A percentile compares a stretch with the other conserved stretches of the same genome.
These are phyloP conservation scores for Aureobasidium melanogenum DNA, from an alignment of 2,329 filamentous ascomycete species.

Conservation along the genomic window DNA sequence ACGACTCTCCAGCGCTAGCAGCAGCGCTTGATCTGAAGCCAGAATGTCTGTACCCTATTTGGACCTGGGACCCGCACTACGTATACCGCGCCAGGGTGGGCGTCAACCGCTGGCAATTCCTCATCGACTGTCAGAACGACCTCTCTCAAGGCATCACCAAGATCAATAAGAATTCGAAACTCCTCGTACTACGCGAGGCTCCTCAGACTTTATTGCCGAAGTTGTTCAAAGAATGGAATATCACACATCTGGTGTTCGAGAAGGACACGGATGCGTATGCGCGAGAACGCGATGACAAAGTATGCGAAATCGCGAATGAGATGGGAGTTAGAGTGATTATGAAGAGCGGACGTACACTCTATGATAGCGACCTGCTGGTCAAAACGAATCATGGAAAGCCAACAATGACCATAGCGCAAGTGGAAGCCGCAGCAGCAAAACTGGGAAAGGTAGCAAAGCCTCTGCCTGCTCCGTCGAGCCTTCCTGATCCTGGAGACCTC, in stretches of 20 bases:
- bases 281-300: constrained; percentile 51
- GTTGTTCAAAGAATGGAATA: constrained; percentile 62
- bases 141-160: constrained; percentile 58
- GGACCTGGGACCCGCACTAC: constrained; percentile 76
- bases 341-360: constrained; percentile 58
- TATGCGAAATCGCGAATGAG: constrained; percentile 50
- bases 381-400: constrained; percentile 57
- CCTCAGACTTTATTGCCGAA: constrained; percentile 64
- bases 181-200: constrained; percentile 63
- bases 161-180: constrained; percentile 61
- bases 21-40: constrained; percentile 63
- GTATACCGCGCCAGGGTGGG: constrained; percentile 64
- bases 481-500: constrained; percentile 60
- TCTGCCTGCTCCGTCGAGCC: constrained; percentile 46
- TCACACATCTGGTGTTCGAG: constrained; percentile 70
- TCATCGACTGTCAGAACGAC: constrained; percentile 66
- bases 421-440: constrained; percentile 53
- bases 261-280: constrained; percentile 70
- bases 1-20: constrained; percentile 66
- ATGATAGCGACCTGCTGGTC: constrained; percentile 63
- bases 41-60: constrained; percentile 62
- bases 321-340: constrained; percentile 62
- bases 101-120: constrained; percentile 65
- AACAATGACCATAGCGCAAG: constrained; percentile 64
- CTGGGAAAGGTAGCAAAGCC: constrained; percentile 54